Conservation (phyloP, 2,329 filamentous ascomycete genomes). For the Aspergillus sergii region DNA sequence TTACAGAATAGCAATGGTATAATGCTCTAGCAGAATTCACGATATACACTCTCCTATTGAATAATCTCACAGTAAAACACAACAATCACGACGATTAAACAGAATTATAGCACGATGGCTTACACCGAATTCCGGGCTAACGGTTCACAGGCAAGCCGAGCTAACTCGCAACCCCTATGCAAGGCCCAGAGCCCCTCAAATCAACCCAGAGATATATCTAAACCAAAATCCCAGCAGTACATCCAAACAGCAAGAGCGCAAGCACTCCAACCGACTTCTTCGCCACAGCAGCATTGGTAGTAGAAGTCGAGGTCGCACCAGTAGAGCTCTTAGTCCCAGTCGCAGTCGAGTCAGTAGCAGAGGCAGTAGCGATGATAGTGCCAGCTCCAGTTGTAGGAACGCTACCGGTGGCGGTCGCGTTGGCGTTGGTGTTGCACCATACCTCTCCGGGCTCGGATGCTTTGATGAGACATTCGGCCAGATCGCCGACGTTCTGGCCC, state of each 20-base stretch:
- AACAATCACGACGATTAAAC: background rate
- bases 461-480: constrained; percentile 26
- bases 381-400: constrained; percentile 21
- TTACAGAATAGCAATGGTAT: background rate
- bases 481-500: constrained; percentile 19
- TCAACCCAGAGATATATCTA: background rate
- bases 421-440: constrained; percentile 28
- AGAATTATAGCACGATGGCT: background rate
- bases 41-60: background rate
- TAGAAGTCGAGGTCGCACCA: background rate
- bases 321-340: constrained; percentile 5
- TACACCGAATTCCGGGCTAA: background rate
- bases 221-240: constrained; percentile 4
- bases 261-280: constrained; percentile 11
- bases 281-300: constrained; percentile 8
- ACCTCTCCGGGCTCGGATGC: constrained; percentile 23
- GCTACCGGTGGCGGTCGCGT: constrained; percentile 24
- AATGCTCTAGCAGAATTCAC: background rate
- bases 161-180: background rate
- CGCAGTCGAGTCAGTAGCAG: constrained; percentile 10
- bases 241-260: constrained; percentile 16
- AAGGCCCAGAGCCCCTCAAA: background rate
- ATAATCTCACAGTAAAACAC: background rate
- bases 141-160: background rate
- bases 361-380: constrained; percentile 17